Base-by-base conservation (phyloP, 495 filamentous ascomycete genomes). In the Tetracladium setigerum region DNA sequence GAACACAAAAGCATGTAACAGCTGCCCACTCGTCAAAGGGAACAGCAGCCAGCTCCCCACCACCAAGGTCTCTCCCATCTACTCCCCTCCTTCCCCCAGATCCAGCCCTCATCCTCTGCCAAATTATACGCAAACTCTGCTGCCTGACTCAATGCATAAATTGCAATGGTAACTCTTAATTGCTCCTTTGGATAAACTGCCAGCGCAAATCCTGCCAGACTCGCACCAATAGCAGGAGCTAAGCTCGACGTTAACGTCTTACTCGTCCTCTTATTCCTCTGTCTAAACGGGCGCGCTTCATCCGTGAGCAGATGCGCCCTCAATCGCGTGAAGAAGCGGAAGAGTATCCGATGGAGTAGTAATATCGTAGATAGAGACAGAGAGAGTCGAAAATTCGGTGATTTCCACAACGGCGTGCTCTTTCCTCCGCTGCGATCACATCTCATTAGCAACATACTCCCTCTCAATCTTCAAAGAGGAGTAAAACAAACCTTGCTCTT, bases 1-100 rank as follows among this genome's bases (percentile, higher is more conserved):
- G 69, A 96, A 97, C 24, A 96, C 78, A 63, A 89, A 86, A 2
- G 91, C 83, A 64, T 96, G 88, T 43, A 96, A 70, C 42, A 98
- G 71, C 67, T 97, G 92, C 30, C 89, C 92, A 58, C 81, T 87
- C 11, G 89, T 82, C n/a, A 94, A 59, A 0, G 92, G 92, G 75
- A 95, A 90, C 57, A 97, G 67, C 74, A 97, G 70, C 91, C 91
- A 97, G 60, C 88, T 95, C 17, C 91, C 92, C 72, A 91, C 92
- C 92, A 98, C 79, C 76, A 76, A 6, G 89, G 85, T 50, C 77
- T 69, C 44, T 64, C 58, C 47, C 65, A 59, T 49, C 63, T 60
- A 49, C 60, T 54, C 17, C 60, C 46, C 9, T 57, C 63, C 54
- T 68, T 68, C 30, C 64, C 67, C 69, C 78, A 81, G 43, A 95